Base-by-base conservation (phyloP, 805 yeast species). In the Jamesozyma rosinii region DNA sequence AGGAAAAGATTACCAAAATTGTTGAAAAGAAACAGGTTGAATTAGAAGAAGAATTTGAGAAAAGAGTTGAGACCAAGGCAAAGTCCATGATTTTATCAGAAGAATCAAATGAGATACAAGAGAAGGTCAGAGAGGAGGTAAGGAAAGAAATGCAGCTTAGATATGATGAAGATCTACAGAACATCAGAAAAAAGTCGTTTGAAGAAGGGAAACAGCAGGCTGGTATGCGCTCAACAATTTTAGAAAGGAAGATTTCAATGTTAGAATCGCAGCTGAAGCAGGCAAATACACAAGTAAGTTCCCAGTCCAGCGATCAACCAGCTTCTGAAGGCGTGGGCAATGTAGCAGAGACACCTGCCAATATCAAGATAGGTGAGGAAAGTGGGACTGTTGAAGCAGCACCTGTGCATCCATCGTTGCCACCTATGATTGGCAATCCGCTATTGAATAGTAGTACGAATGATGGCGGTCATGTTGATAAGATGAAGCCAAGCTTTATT, bases 1-100 rank as follows among this genome's bases (percentile, higher is more conserved):
- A 76, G 54, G 69, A 70, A 41, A 80, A 74, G 46, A 69, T 80
- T 58, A 72, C 76, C 18, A 76, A 71, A 37, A 70, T 68, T 41
- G 63, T 73, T 27, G 76, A 72, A 47, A 58, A 55, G 31, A 68
- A 67, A 26, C 56, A 54, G 37, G 40, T 40, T 37, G 46, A 52
- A 31, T 32, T 50, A 14, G 51, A 44, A 40, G 44, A 48, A 15
- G 49, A 44, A 17, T 47, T 42, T 21, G 41, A 49, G 2, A 27
- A 46, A 33, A 46, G 41, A 29, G 37, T 46, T 1, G 27, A 48
- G 14, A 43, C 39, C n/a, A 47, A 43, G 22, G 49, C 48, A 13
- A 41, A 42, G 9, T 26, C 35, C 17, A 36, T 47, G 5, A 32
- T 49, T 6, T n/a, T 36, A 6, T 18, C 42, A 17, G 41, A 41